These are phyloP conservation scores for Pestalotiopsis fici DNA, from an alignment of 2,329 filamentous ascomycete genomes.

Conservation along the genomic window DNA sequence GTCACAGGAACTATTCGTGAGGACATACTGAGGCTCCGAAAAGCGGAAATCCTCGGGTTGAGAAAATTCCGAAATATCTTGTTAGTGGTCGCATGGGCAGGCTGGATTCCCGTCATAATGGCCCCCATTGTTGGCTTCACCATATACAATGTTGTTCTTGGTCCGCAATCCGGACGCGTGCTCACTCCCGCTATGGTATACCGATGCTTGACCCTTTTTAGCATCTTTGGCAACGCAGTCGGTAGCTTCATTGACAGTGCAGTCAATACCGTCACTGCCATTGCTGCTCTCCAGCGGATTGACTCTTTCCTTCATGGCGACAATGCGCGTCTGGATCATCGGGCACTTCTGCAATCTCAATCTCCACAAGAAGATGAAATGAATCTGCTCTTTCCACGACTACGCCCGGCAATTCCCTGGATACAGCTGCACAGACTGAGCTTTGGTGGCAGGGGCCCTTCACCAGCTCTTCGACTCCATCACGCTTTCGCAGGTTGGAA, in stretches of 20 bases:
- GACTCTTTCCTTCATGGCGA: background rate
- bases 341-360: background rate
- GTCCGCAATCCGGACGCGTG: background rate
- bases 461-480: too few relatives aligned
- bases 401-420: too few relatives aligned
- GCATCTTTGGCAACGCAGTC: background rate
- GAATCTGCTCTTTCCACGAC: background rate
- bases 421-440: background rate
- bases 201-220: background rate
- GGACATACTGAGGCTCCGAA: background rate
- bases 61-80: constrained; percentile 1
- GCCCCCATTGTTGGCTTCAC: constrained; percentile 5
- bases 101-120: constrained; percentile 8
- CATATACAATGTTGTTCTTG: constrained; percentile 2
- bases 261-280: background rate
- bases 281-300: background rate
- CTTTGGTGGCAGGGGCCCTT: too few relatives aligned
- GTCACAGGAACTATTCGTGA: background rate
- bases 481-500: background rate
- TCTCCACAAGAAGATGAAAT: too few relatives aligned
- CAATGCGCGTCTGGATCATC: background rate
- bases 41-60: background rate
- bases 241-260: background rate
- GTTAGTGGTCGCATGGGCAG: constrained; percentile 1
- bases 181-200: background rate